phyloP scores from a whole-genome alignment of 768 basidiomycete species.

The Lepiota venenata region DNA sequence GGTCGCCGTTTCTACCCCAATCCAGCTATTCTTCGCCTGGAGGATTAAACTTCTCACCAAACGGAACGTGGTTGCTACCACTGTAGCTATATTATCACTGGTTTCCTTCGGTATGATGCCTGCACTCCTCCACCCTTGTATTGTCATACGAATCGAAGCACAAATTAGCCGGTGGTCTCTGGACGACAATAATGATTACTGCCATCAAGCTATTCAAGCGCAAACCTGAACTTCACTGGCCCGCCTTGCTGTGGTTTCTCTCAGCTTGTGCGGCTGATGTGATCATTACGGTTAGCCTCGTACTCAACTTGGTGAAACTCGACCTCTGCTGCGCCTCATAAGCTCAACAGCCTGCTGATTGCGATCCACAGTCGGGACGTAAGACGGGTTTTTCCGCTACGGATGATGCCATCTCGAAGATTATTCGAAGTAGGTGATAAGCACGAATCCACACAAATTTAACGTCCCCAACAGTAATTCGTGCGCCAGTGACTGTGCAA shows the following conservation, averaged over 20 bases:
- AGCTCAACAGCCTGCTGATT: not conserved
- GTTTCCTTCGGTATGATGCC: slow-evolving; percentile 28
- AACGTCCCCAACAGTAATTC: slow-evolving; percentile 9
- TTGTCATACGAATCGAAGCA: not conserved
- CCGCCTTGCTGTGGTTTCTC: slow-evolving; percentile 43
- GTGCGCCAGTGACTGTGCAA: slow-evolving; percentile 35
- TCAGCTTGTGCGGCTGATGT: slow-evolving; percentile 39
- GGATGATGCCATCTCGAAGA: slow-evolving; percentile 37
- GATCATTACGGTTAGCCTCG: slow-evolving; percentile 36
- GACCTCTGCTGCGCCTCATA: not conserved
- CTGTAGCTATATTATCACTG: slow-evolving; percentile 31
- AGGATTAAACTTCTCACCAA: slow-evolving; percentile 39
- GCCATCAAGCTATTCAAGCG: slow-evolving; percentile 32
- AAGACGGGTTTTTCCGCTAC: slow-evolving; percentile 41
- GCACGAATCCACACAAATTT: not conserved
- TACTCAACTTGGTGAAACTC: slow-evolving; percentile 31
- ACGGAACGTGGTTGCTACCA: slow-evolving; percentile 27
- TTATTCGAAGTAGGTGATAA: slow-evolving; percentile 26
- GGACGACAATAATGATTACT: slow-evolving; percentile 32
- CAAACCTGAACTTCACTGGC: slow-evolving; percentile 41
- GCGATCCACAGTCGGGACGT: slow-evolving; percentile 24
- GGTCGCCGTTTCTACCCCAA: slow-evolving; percentile 43
- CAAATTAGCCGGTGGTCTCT: slow-evolving; percentile 36
- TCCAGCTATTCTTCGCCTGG: slow-evolving; percentile 46
- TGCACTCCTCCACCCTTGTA: not conserved